These are phyloP conservation scores for Leucoagaricus sp. DNA, from an alignment of 1,284 basidiomycete genomes.

Conservation along the genomic window DNA sequence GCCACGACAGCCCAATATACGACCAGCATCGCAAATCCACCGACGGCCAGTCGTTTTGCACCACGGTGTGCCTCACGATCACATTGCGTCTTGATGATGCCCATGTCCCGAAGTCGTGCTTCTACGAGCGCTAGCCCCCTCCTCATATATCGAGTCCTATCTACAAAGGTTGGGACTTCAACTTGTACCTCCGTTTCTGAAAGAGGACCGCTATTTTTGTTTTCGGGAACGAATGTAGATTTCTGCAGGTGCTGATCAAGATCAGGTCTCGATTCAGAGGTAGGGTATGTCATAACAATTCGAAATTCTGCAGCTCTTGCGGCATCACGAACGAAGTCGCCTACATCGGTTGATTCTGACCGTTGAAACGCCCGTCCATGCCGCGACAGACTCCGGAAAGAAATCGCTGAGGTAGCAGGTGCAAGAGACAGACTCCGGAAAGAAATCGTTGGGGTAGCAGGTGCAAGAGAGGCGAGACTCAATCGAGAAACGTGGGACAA, in stretches of 20 bases:
- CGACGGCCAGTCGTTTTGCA: slow-evolving; percentile 56
- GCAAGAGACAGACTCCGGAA: slow-evolving; percentile 52
- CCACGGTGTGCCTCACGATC: slow-evolving; percentile 58
- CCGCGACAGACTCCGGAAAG: slow-evolving; percentile 46
- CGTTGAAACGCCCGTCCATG: slow-evolving; percentile 48
- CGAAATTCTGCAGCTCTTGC: slow-evolving; percentile 57
- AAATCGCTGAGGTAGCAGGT: slow-evolving; percentile 36
- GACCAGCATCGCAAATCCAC: slow-evolving; percentile 58
- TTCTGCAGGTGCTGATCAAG: not conserved
- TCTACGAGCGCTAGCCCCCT: slow-evolving; percentile 46
- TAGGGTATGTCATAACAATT: slow-evolving; percentile 45
- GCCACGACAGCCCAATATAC: slow-evolving; percentile 67
- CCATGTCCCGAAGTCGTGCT: slow-evolving; percentile 46
- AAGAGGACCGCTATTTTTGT: not conserved
- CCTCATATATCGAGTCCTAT: slow-evolving; percentile 62
- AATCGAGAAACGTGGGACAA: slow-evolving; percentile 58
- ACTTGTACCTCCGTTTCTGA: slow-evolving; percentile 47
- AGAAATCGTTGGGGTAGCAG: slow-evolving; percentile 37
- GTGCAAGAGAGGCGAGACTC: slow-evolving; percentile 44
- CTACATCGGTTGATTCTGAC: slow-evolving; percentile 68
- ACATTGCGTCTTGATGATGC: slow-evolving; percentile 52
- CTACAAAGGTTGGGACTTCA: slow-evolving; percentile 62
- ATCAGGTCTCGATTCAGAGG: not conserved
- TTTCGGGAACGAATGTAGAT: not conserved
- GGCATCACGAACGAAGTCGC: slow-evolving; percentile 67